phyloP scores from a whole-genome alignment of 495 filamentous ascomycete genomes.

The Neurospora tetrasperma region DNA sequence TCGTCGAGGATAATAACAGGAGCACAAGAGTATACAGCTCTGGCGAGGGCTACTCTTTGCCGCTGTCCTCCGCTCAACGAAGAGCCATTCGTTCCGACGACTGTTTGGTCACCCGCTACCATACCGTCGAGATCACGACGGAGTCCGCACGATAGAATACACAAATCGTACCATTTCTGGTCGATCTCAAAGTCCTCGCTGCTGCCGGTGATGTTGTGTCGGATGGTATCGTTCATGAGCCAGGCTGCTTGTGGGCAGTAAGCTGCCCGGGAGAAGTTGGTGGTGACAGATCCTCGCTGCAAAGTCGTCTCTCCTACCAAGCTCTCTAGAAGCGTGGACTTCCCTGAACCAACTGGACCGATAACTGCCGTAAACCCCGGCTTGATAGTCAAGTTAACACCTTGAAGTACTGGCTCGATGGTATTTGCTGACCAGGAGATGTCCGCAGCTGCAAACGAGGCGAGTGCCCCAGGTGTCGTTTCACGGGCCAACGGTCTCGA shows the following conservation, averaged over 20 bases:
- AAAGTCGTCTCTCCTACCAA: slow-evolving; percentile 28
- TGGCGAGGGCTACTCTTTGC: slow-evolving; percentile 41
- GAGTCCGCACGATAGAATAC: slow-evolving; percentile 49
- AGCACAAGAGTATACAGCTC: slow-evolving; percentile 25
- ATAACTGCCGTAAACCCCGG: slow-evolving; percentile 19
- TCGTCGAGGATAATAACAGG: slow-evolving; percentile 32
- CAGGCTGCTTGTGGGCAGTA: slow-evolving; percentile 37
- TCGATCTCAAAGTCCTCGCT: slow-evolving; percentile 32
- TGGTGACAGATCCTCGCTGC: slow-evolving; percentile 23
- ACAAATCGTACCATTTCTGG: slow-evolving; percentile 45
- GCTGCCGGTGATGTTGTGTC: slow-evolving; percentile 30
- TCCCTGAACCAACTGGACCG: slow-evolving; percentile 34
- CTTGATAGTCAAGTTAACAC: background rate
- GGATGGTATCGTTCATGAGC: slow-evolving; percentile 32
- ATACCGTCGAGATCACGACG: slow-evolving; percentile 38
- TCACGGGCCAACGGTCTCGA: background rate
- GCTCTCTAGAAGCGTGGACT: slow-evolving; percentile 31
- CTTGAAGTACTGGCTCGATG: background rate
- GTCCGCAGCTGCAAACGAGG: background rate
- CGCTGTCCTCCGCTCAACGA: slow-evolving; percentile 57
- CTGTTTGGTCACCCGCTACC: slow-evolving; percentile 44
- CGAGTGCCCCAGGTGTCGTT: background rate
- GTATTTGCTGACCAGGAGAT: slow-evolving; percentile 2
- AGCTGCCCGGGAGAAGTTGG: slow-evolving; percentile 15
- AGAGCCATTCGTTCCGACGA: slow-evolving; percentile 55